Evolutionary conservation across 768 basidiomycete species (phyloP).

Genomic region (Amanita brunnescens): DNA sequence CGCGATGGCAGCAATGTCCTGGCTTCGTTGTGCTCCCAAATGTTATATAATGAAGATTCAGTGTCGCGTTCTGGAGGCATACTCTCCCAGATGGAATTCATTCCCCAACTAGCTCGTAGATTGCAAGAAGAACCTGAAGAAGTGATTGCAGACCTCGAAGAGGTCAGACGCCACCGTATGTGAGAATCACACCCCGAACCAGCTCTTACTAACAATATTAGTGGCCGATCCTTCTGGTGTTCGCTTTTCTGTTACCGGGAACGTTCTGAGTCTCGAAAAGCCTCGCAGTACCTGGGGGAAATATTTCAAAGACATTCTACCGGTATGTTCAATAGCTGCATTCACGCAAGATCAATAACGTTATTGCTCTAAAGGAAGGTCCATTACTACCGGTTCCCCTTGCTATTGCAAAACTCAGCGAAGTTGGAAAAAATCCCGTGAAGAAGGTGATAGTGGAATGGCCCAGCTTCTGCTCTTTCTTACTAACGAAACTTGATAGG

Average conservation of each 20-base stretch:
- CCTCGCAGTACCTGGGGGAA: conserved; percentile 72
- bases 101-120: conserved; percentile 63
- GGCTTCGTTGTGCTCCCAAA: conserved; percentile 55
- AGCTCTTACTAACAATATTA: conserved; percentile 21
- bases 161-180: conserved; percentile 62
- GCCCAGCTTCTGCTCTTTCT: not conserved
- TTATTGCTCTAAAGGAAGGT: conserved; percentile 30
- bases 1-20: conserved; percentile 80
- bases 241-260: conserved; percentile 87
- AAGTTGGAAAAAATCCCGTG: conserved; percentile 62
- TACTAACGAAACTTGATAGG: conserved; percentile 33
- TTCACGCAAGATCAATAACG: not conserved
- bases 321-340: conserved; percentile 33
- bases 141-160: conserved; percentile 68
- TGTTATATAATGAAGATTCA: conserved; percentile 61
- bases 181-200: conserved; percentile 4
- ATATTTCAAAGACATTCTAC: conserved; percentile 53
- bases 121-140: conserved; percentile 65
- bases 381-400: conserved; percentile 60
- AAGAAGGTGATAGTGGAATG: conserved; percentile 42
- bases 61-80: conserved; percentile 62
- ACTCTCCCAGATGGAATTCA: conserved; percentile 67
- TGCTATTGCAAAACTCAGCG: conserved; percentile 60
- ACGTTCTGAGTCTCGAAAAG: conserved; percentile 57
- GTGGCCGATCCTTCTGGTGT: conserved; percentile 78